Base-by-base conservation (phyloP, 345 rosid species). In the Melastoma malabathricum region DNA sequence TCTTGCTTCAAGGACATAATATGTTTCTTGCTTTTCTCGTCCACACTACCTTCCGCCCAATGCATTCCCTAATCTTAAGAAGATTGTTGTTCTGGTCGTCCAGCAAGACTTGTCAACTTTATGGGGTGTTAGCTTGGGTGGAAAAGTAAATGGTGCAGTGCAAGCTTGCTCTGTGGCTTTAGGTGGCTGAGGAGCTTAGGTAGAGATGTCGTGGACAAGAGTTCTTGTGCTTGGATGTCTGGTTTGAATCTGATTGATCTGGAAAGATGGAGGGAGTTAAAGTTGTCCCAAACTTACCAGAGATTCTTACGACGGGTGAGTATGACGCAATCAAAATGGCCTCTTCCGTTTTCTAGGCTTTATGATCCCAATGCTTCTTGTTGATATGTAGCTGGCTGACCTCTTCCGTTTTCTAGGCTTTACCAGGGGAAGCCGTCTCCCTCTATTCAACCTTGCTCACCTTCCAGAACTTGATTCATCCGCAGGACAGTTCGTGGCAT, bases 241-340 rank as follows among this genome's bases (percentile, higher is more conserved):
- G 95, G 97, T 57, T 74, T 89, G 61, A 89, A 85, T 66, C 63
- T 89, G 31, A 59, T 89, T 67, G 93, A 89, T 75, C 83, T 90
- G 54, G 72, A 51, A 34, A 72, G 68, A 66, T 90, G 98, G 98
- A 82, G 85, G 56, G 75, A 69, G 57, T 56, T 73, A 51, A 59
- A 58, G 44, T 72, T 73, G 25, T 81, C 96, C 23, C 62, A 73
- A 58, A 82, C 76, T 52, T 86, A 77, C 68, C 60, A 46, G 65
- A 72, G 75, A 57, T 64, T 72, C 62, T 57, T 53, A 29, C 76
- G 12, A 34, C 41, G 6, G 41, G 41, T 34, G 41, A 34, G 12
- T 34, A 34, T 12, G 12, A 8, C 12, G 9, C 12, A 34, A 8
- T 34, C 41, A 8, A 34, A 34, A 34, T 34, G 41, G 41, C 41